These are phyloP conservation scores for Cyclotella cryptica DNA, from an alignment of 108 stramenopile genomes.

Conservation along the genomic window DNA sequence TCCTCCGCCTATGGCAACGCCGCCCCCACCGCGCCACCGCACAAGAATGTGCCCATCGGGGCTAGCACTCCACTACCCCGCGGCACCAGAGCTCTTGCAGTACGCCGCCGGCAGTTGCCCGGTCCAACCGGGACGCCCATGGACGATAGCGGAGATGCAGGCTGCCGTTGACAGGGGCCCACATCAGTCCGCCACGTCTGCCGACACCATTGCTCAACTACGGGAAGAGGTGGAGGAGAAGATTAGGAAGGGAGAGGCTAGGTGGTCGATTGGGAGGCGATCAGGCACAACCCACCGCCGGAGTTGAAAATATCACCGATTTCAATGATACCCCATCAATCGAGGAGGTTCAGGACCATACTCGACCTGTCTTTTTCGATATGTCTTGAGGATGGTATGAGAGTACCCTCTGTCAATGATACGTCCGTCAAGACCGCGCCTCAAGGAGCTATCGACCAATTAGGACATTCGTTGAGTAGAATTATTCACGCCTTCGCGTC, in stretches of 20 bases:
- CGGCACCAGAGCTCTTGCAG: constrained; percentile 3
- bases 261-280: constrained; percentile 16
- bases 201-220: constrained; percentile 11
- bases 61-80: constrained; percentile 9
- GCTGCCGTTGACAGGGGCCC: constrained; percentile 28
- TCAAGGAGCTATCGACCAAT: constrained; percentile 11
- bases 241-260: background rate
- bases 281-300: constrained; percentile 5
- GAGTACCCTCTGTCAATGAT: constrained; percentile 14
- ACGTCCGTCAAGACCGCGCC: constrained; percentile 4
- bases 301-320: constrained; percentile 19
- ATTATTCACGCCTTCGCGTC: constrained; percentile 24
- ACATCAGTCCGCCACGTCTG: constrained; percentile 5
- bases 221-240: background rate
- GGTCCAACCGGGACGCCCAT: constrained; percentile 2
- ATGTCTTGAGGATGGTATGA: background rate
- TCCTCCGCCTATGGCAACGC: too few relatives aligned
- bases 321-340: constrained; percentile 27
- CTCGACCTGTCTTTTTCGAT: constrained; percentile 18
- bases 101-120: constrained; percentile 25
- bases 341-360: background rate
- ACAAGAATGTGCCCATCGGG: constrained; percentile 14
- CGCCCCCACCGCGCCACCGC: too few relatives aligned
- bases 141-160: constrained; percentile 11
- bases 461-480: background rate